These are phyloP conservation scores for Tulasnella calospora DNA, from an alignment of 768 basidiomycete genomes.

Conservation along the genomic window DNA sequence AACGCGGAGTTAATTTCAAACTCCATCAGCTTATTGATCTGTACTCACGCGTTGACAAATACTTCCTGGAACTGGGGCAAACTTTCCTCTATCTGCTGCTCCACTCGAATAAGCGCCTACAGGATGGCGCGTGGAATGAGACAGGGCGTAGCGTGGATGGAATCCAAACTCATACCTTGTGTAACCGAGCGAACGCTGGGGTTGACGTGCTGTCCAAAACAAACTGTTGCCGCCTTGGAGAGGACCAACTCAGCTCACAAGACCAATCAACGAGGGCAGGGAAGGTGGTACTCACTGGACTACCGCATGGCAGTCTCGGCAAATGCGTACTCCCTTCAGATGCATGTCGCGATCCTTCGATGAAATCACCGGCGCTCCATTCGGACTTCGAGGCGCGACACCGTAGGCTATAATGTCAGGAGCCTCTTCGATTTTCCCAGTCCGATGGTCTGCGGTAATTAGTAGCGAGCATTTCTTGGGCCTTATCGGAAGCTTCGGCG, in stretches of 20 bases:
- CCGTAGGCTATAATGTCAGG: conserved; percentile 50
- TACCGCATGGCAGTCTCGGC: conserved; percentile 72
- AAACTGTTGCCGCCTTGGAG: conserved; percentile 69
- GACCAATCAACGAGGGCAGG: not conserved
- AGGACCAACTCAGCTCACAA: conserved; percentile 14
- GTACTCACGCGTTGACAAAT: conserved; percentile 67
- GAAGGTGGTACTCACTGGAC: conserved; percentile 46
- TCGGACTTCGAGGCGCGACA: conserved; percentile 44
- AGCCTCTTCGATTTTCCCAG: conserved; percentile 77
- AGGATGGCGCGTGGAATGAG: not conserved
- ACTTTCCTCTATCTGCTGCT: conserved; percentile 83
- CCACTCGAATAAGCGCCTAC: conserved; percentile 65
- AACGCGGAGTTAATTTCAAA: not conserved
- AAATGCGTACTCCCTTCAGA: conserved; percentile 89
- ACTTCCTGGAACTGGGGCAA: conserved; percentile 82
- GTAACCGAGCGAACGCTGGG: conserved; percentile 62
- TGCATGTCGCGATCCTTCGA: conserved; percentile 43
- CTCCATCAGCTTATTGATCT: conserved; percentile 27
- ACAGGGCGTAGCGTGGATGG: conserved; percentile 3
- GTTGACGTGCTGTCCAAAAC: conserved; percentile 55
- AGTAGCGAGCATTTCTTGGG: conserved; percentile 67
- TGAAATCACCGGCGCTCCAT: not conserved
- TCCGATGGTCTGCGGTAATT: conserved; percentile 78
- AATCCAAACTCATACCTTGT: conserved; percentile 50
- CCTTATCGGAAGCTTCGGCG: conserved; percentile 66